Evolutionary conservation across 139 green algal species (phyloP).

Genomic region (Closterium sp.): DNA sequence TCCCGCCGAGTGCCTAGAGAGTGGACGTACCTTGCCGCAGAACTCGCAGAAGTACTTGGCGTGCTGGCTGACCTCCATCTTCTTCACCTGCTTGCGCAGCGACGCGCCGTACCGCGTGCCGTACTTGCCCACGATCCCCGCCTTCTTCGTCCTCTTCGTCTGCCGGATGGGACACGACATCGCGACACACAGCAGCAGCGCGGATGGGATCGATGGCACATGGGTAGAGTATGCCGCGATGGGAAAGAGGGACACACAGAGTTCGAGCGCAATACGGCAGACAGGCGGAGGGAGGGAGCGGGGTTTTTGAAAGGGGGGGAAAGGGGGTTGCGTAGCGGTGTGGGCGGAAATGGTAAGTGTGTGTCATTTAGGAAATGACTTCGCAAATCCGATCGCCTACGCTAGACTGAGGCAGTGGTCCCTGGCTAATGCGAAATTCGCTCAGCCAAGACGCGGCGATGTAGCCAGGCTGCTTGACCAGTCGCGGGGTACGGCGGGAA

Average conservation of each 20-base stretch:
- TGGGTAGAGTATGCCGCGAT: too few relatives aligned
- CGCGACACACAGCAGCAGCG: too few relatives aligned
- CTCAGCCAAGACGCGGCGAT: not conserved
- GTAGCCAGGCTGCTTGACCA: not conserved
- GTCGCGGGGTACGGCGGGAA: not conserved
- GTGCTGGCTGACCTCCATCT: slow-evolving; percentile 99
- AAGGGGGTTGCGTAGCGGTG: not conserved
- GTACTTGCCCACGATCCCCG: slow-evolving; percentile 99
- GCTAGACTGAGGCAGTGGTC: not conserved
- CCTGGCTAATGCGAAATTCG: not conserved
- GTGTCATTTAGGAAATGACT: not conserved
- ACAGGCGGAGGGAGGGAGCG: not conserved
- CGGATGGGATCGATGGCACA: too few relatives aligned
- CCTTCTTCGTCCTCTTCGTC: slow-evolving; percentile 99
- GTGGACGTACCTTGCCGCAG: slow-evolving; percentile 74
- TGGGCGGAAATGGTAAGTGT: not conserved
- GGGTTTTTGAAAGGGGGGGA: not conserved
- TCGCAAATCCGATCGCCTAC: not conserved
- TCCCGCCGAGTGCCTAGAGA: too few relatives aligned
- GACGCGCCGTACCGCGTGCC: slow-evolving; percentile 94
- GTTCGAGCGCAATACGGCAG: too few relatives aligned
- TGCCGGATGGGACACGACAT: not conserved
- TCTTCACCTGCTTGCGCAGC: slow-evolving; percentile 98
- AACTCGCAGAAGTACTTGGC: slow-evolving; percentile 99
- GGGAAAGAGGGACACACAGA: too few relatives aligned